These are phyloP conservation scores for Coniochaeta sp. DNA, from an alignment of 2,329 filamentous ascomycete species.

Conservation along the genomic window DNA sequence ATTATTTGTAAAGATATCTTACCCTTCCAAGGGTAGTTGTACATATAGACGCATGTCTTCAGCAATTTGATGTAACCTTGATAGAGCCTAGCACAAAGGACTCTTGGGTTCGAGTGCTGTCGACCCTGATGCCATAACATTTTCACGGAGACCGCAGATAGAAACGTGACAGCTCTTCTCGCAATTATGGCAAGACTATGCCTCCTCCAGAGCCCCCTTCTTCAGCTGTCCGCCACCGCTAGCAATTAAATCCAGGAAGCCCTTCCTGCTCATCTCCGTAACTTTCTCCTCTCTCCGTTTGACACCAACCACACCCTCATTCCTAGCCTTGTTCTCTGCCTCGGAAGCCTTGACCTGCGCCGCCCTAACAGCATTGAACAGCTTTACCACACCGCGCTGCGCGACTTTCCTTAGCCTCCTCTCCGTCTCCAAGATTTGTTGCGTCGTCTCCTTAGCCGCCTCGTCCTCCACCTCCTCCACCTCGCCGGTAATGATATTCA, in stretches of 20 bases:
- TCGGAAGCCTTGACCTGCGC: constrained; percentile 85
- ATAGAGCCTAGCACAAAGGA: background rate
- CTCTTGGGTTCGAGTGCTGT: background rate
- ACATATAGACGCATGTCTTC: background rate
- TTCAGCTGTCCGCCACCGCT: constrained; percentile 52
- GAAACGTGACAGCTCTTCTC: background rate
- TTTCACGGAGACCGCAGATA: background rate
- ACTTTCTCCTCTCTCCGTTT: constrained; percentile 77
- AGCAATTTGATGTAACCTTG: background rate
- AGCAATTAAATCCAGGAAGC: constrained; percentile 85
- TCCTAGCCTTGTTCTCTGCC: constrained; percentile 61
- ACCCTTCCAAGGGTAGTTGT: background rate
- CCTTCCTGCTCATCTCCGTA: constrained; percentile 94
- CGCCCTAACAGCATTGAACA: constrained; percentile 91
- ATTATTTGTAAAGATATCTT: background rate
- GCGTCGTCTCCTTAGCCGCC: constrained; percentile 36
- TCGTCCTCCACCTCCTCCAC: constrained; percentile 25
- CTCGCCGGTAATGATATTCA: constrained; percentile 40
- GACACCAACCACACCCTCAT: constrained; percentile 70
- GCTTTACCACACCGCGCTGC: constrained; percentile 86
- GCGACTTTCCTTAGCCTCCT: constrained; percentile 77
- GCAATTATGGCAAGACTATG: constrained; percentile 19
- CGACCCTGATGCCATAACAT: background rate
- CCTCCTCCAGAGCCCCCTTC: constrained; percentile 51
- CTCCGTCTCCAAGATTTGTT: constrained; percentile 61